Evolutionary conservation across 305 asterid genomes (phyloP).

Genomic region (Ilex paraguariensis): DNA sequence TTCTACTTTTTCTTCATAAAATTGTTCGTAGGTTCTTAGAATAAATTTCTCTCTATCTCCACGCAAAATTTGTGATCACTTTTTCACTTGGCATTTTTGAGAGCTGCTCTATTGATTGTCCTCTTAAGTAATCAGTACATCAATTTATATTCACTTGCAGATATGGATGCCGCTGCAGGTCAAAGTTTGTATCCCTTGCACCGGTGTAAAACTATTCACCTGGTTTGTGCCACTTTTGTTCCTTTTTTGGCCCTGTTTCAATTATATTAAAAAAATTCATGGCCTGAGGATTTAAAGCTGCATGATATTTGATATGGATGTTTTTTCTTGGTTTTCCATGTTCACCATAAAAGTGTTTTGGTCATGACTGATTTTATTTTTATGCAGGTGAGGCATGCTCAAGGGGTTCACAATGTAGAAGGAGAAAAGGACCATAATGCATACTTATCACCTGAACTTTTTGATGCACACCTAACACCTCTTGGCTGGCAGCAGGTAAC

Average conservation of each 20-base stretch:
- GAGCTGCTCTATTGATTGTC: neutral
- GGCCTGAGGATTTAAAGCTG: conserved; percentile 7
- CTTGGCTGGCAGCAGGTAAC: conserved; percentile 95
- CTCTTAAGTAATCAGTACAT: neutral
- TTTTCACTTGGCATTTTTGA: no score
- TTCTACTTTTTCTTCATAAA: no score
- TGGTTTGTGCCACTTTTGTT: conserved; percentile 41
- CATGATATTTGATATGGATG: conserved; percentile 15
- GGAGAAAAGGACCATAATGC: conserved; percentile 86
- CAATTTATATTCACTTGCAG: conserved; percentile 32
- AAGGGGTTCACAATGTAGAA: conserved; percentile 93
- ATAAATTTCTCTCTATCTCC: no score
- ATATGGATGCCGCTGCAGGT: conserved; percentile 60
- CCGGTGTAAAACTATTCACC: conserved; percentile 87
- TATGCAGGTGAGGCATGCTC: conserved; percentile 91
- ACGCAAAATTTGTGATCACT: no score
- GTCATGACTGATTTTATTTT: neutral
- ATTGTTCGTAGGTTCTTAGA: no score
- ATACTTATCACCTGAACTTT: conserved; percentile 61
- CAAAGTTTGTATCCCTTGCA: conserved; percentile 79
- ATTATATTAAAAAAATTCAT: neutral
- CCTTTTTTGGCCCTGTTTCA: conserved; percentile 1
- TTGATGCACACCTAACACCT: conserved; percentile 90
- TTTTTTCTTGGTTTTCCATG: neutral
- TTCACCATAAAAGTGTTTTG: conserved; percentile 1